Evolutionary conservation across 129 eudicot species (phyloP), one percentile per base, ranked within the genome.

Genomic region (Pittosporum tobira): DNA sequence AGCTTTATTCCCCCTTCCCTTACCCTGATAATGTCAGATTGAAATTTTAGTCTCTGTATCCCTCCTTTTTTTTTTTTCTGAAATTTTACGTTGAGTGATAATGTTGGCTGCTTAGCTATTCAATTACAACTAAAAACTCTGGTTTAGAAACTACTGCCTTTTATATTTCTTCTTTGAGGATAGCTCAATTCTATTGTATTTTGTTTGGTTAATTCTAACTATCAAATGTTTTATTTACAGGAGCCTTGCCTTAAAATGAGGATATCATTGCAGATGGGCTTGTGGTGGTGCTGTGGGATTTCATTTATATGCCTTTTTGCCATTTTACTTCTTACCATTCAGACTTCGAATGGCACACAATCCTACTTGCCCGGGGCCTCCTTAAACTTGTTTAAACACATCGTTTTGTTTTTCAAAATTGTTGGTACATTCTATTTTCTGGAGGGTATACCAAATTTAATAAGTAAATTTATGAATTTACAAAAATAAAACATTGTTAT

Each of bases 191-290:
- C 13, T 42, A 8, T 10, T 19, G 22, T 37, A 8, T 42, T 6
- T 40, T 23, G 34, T 21, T 14, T 1, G 20, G 38, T 40, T 49
- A 12, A 77, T 55, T 13, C 13, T 72, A 34, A 71, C 51, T 43
- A 62, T 29, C 29, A 2, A 3, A 10, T 13, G 16, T 46, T 43
- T 26, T 46, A 3, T 26, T 57, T 36, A 71, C 82, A 82, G 90
- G 77, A 73, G 57, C 48, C 64, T 75, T 72, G 72, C 77, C 53
- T 69, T 65, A 34, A 66, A 73, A 29, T 68, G 80, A 31, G 75
- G 82, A 62, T 73, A 75, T 69, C 77, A 72, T 63, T 75, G 82
- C 65, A 75, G 84, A 82, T 51, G 18, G 46, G 23, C 30, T 19
- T 53, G 16, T 46, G 64, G 67, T 43, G 23, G 71, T 11, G 63